Percentiles rank a stretch among this genome's conserved stretches.
phyloP scores from a whole-genome alignment of 768 basidiomycete species.

The Solioccasus polychromus region DNA sequence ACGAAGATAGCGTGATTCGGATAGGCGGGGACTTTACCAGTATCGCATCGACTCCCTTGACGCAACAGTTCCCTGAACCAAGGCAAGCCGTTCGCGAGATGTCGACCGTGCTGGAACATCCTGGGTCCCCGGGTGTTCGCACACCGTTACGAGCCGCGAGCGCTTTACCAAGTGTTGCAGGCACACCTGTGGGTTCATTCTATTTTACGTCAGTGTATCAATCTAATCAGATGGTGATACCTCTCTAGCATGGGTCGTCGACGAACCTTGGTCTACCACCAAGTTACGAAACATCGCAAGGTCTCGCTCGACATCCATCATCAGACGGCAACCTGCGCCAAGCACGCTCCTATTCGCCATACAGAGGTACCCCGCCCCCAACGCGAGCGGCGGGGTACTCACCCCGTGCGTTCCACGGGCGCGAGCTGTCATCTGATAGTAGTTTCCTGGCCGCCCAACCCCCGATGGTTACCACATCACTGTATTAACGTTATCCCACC shows the following conservation, averaged over 20 bases:
- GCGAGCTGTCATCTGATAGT: conserved; percentile 27
- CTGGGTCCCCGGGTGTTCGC: neutral
- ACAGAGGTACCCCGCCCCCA: conserved; percentile 36
- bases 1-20: conserved; percentile 12
- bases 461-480: conserved; percentile 20
- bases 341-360: conserved; percentile 23
- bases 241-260: conserved; percentile 5
- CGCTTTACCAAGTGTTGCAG: neutral
- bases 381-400: conserved; percentile 36
- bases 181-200: conserved; percentile 14
- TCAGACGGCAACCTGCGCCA: conserved; percentile 22
- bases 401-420: conserved; percentile 18
- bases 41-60: conserved; percentile 12
- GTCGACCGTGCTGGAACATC: conserved; percentile 4
- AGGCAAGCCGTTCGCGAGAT: conserved; percentile 2
- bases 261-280: conserved; percentile 11
- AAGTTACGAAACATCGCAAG: conserved; percentile 14
- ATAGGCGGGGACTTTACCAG: conserved; percentile 21
- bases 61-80: conserved; percentile 10
- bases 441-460: conserved; percentile 22
- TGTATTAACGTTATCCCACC: conserved; percentile 18
- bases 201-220: neutral
- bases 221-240: neutral
- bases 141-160: neutral
- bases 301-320: conserved; percentile 16